Evolutionary conservation across 108 stramenopile genomes (phyloP).

Genomic region (Stephanodiscus minutulus): DNA sequence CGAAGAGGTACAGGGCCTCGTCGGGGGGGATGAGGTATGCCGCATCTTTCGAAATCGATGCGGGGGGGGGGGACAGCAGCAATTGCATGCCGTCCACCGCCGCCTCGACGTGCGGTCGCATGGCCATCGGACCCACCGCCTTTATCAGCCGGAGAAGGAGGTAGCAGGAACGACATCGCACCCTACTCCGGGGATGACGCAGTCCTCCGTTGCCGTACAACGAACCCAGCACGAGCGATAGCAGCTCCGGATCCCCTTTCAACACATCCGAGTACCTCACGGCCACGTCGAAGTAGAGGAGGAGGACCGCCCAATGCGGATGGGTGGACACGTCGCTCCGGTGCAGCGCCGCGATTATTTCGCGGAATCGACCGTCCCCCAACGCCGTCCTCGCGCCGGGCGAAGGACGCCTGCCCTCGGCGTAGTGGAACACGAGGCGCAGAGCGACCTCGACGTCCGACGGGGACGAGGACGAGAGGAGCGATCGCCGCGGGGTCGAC

Average conservation of each 20-base stretch:
- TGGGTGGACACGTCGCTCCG: slow-evolving; percentile 62
- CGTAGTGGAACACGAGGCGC: slow-evolving; percentile 71
- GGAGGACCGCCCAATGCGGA: slow-evolving; percentile 62
- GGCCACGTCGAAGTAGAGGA: slow-evolving; percentile 67
- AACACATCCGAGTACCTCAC: slow-evolving; percentile 61
- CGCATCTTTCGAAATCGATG: too few relatives aligned
- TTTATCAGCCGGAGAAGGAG: slow-evolving; percentile 63
- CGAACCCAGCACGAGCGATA: slow-evolving; percentile 57
- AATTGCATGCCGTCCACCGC: slow-evolving; percentile 68
- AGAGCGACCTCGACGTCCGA: slow-evolving; percentile 64
- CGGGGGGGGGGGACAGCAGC: slow-evolving; percentile 55
- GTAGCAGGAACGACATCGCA: slow-evolving; percentile 69
- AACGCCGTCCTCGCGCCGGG: slow-evolving; percentile 72
- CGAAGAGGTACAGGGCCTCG: slow-evolving; percentile 74
- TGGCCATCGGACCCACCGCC: slow-evolving; percentile 46
- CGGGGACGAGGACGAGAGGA: slow-evolving; percentile 50
- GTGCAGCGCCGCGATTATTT: slow-evolving; percentile 60
- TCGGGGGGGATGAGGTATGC: slow-evolving; percentile 49
- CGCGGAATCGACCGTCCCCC: slow-evolving; percentile 59
- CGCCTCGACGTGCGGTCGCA: slow-evolving; percentile 68
- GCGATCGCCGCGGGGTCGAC: slow-evolving; percentile 18
- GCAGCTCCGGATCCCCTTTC: slow-evolving; percentile 51
- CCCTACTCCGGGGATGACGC: slow-evolving; percentile 58
- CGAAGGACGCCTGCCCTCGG: slow-evolving; percentile 75
- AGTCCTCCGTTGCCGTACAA: slow-evolving; percentile 63